These are phyloP conservation scores for Chrysoporthe austroafricana DNA, from an alignment of 2,329 filamentous ascomycete species.

Conservation along the genomic window DNA sequence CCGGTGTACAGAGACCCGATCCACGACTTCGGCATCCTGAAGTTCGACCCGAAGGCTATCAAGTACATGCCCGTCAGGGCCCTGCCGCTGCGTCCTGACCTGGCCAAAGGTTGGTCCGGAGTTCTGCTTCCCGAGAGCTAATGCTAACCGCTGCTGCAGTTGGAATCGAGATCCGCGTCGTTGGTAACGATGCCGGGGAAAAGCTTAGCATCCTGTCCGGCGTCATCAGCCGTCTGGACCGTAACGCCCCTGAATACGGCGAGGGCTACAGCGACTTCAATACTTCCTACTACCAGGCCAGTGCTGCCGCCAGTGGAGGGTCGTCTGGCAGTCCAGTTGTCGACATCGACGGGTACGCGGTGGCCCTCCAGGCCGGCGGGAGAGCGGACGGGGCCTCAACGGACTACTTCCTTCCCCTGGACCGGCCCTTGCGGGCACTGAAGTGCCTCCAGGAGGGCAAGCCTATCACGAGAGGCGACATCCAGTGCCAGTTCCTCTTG, in stretches of 20 bases:
- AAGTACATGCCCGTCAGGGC: slow-evolving; percentile 94
- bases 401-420: slow-evolving; percentile 94
- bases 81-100: slow-evolving; percentile 79
- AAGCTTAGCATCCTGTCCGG: slow-evolving; percentile 98
- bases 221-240: slow-evolving; percentile 92
- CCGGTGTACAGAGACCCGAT: slow-evolving; percentile 98
- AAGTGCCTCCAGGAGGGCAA: slow-evolving; percentile 79
- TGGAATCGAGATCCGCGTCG: slow-evolving; percentile 91
- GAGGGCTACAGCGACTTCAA: slow-evolving; percentile 95
- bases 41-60: slow-evolving; percentile 94
- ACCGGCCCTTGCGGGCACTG: slow-evolving; percentile 85
- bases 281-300: slow-evolving; percentile 94
- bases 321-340: slow-evolving; percentile 99
- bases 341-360: slow-evolving; percentile 88
- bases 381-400: slow-evolving; percentile 93
- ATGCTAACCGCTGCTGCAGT: slow-evolving; percentile 52
- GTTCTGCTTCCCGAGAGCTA: not conserved
- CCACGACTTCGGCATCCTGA: slow-evolving; percentile 95
- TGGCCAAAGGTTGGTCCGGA: slow-evolving; percentile 64
- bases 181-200: slow-evolving; percentile 97
- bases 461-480: slow-evolving; percentile 86
- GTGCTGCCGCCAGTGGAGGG: slow-evolving; percentile 92
- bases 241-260: slow-evolving; percentile 96
- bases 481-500: slow-evolving; percentile 95
- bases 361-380: slow-evolving; percentile 92